Conservation (phyloP, 768 basidiomycete species). For the Leccinum sublutescens region DNA sequence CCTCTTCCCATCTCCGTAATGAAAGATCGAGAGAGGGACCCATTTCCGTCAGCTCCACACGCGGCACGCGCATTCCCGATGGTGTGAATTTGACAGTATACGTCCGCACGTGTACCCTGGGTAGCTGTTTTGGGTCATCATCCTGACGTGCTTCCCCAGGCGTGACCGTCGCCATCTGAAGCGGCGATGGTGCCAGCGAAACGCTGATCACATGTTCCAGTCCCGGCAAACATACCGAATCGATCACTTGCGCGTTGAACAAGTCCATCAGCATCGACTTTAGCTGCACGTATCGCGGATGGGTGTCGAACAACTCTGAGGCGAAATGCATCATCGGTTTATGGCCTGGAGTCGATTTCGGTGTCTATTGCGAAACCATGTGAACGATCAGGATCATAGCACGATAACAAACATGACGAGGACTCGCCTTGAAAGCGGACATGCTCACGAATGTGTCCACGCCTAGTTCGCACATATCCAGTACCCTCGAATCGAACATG, state of each 20-base stretch:
- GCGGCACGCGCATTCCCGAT: conserved; percentile 78
- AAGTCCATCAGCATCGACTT: conserved; percentile 90
- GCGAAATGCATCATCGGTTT: conserved; percentile 95
- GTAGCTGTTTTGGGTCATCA: conserved; percentile 52
- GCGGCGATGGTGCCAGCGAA: conserved; percentile 65
- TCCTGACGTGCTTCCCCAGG: conserved; percentile 30
- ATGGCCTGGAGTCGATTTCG: conserved; percentile 86
- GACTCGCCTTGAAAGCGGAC: conserved; percentile 75
- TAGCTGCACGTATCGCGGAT: conserved; percentile 87
- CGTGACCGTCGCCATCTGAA: background rate
- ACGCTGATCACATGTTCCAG: conserved; percentile 88
- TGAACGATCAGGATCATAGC: background rate
- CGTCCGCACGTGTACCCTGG: conserved; percentile 84
- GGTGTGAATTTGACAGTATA: conserved; percentile 74
- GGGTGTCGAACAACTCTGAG: conserved; percentile 91
- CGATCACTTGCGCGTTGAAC: conserved; percentile 85
- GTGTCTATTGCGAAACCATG: conserved; percentile 44
- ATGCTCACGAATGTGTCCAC: conserved; percentile 80
- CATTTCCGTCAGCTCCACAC: conserved; percentile 82
- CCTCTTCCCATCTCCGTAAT: conserved; percentile 68
- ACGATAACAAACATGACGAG: background rate
- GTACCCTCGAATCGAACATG: conserved; percentile 79
- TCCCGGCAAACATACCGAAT: conserved; percentile 79
- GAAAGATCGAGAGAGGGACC: conserved; percentile 87
- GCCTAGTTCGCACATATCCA: conserved; percentile 96